A percentile compares a stretch with the other conserved stretches of the same genome.
These are phyloP conservation scores for Ilyonectria robusta DNA, from an alignment of 2,329 filamentous ascomycete genomes.

Conservation along the genomic window DNA sequence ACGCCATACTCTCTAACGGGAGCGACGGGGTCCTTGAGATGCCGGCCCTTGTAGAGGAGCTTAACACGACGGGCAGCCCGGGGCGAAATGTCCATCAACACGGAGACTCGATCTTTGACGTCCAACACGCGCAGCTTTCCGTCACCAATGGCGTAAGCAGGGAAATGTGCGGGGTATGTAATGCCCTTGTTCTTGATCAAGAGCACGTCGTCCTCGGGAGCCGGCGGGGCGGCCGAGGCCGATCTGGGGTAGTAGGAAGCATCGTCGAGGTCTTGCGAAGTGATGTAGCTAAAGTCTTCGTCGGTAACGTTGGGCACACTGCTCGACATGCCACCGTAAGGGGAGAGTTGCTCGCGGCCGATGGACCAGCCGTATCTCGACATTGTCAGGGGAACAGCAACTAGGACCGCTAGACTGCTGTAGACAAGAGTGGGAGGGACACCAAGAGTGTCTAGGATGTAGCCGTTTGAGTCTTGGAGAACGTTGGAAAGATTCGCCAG, in stretches of 20 bases:
- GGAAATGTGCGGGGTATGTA: slow-evolving; percentile 79
- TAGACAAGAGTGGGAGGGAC: slow-evolving; percentile 65
- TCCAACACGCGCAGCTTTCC: slow-evolving; percentile 78
- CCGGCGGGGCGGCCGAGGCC: slow-evolving; percentile 51
- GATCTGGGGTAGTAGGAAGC: slow-evolving; percentile 59
- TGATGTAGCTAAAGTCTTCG: slow-evolving; percentile 86
- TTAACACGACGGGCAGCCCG: slow-evolving; percentile 69
- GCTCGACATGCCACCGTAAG: slow-evolving; percentile 64
- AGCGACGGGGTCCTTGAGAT: slow-evolving; percentile 75
- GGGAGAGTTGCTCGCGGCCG: slow-evolving; percentile 63
- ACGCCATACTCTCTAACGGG: slow-evolving; percentile 73
- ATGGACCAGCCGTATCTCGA: slow-evolving; percentile 67
- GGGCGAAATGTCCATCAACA: slow-evolving; percentile 75
- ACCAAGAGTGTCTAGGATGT: slow-evolving; percentile 66
- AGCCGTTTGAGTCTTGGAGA: slow-evolving; percentile 65
- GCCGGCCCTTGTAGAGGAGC: slow-evolving; percentile 80
- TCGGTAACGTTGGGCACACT: slow-evolving; percentile 77
- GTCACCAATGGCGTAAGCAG: slow-evolving; percentile 81
- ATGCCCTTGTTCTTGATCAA: slow-evolving; percentile 77
- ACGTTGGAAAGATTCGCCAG: slow-evolving; percentile 63
- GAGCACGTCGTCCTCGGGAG: slow-evolving; percentile 77
- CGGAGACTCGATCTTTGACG: slow-evolving; percentile 76
- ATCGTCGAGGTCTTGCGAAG: slow-evolving; percentile 78
- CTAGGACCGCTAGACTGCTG: slow-evolving; percentile 64
- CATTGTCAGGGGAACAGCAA: slow-evolving; percentile 68